Conservation (phyloP, 352 stramenopile species). For the Phytopythium cucurbitacearum region DNA sequence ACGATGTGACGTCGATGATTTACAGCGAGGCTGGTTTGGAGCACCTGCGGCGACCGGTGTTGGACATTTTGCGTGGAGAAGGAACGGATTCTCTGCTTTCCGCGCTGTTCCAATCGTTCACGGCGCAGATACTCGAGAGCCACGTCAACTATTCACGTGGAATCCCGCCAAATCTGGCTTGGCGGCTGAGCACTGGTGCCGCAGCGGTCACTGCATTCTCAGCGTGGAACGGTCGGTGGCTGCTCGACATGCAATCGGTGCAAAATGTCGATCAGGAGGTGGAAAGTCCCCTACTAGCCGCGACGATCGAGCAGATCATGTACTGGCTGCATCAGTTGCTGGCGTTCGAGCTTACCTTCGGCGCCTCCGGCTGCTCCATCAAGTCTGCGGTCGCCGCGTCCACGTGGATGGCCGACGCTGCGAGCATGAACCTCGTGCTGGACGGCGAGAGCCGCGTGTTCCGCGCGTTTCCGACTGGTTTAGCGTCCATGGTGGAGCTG, state of each 20-base stretch:
- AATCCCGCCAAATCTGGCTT: no score
- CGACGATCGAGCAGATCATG: conserved; percentile 2
- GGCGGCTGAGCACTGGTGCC: no score
- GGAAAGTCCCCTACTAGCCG: neutral
- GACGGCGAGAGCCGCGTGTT: conserved; percentile 22
- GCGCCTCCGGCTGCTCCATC: conserved; percentile 4
- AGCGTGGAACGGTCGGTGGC: conserved; percentile 18
- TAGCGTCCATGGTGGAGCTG: conserved; percentile 8
- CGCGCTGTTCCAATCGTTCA: no score
- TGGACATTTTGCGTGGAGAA: no score
- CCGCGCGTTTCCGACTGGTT: conserved; percentile 19
- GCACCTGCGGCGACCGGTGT: no score
- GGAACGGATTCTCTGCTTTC: no score
- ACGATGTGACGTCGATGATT: no score
- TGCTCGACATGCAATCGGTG: conserved; percentile 11
- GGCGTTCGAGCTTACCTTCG: neutral
- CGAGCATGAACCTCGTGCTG: conserved; percentile 18
- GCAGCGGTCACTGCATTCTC: no score
- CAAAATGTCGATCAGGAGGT: neutral
- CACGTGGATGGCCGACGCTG: neutral
- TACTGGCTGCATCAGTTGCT: conserved; percentile 11
- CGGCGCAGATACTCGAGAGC: no score
- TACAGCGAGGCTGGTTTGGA: no score
- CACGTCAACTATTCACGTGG: no score
- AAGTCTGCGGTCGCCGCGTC: conserved; percentile 2